Evolutionary conservation across 2,329 filamentous ascomycete species (phyloP).

Genomic region (Ramichloridium luteum): DNA sequence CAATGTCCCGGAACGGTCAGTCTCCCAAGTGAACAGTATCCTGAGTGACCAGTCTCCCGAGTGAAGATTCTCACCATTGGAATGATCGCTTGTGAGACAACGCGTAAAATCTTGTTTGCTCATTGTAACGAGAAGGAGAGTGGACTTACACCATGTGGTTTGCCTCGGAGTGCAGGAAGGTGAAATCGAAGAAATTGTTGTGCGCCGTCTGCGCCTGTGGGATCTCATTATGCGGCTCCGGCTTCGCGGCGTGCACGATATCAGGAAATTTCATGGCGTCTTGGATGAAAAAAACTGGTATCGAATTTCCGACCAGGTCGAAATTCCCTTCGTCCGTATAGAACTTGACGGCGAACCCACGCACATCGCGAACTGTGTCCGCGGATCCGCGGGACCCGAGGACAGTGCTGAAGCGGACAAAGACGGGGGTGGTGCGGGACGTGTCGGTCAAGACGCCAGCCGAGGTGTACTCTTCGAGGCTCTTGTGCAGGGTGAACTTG

Average conservation of each 20-base stretch:
- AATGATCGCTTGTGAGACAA: constrained; percentile 45
- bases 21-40: too few species aligned
- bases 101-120: too few species aligned
- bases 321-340: constrained; percentile 69
- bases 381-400: constrained; percentile 63
- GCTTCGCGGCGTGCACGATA: constrained; percentile 51
- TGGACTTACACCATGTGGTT: constrained; percentile 41
- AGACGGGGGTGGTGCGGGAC: constrained; percentile 52
- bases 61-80: neutral
- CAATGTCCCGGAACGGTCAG: too few species aligned
- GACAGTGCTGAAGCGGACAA: constrained; percentile 68
- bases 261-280: constrained; percentile 65
- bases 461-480: constrained; percentile 48
- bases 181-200: constrained; percentile 58
- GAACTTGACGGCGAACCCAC: constrained; percentile 67
- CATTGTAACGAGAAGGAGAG: too few species aligned
- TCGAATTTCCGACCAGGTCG: constrained; percentile 56
- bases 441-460: constrained; percentile 58
- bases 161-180: constrained; percentile 52
- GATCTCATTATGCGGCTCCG: constrained; percentile 58
- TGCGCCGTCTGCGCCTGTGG: constrained; percentile 52
- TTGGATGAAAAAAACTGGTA: constrained; percentile 64
- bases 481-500: constrained; percentile 53
- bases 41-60: too few species aligned
- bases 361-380: constrained; percentile 72